phyloP scores from a whole-genome alignment of 306 rosid species.

The Pueraria montana region DNA sequence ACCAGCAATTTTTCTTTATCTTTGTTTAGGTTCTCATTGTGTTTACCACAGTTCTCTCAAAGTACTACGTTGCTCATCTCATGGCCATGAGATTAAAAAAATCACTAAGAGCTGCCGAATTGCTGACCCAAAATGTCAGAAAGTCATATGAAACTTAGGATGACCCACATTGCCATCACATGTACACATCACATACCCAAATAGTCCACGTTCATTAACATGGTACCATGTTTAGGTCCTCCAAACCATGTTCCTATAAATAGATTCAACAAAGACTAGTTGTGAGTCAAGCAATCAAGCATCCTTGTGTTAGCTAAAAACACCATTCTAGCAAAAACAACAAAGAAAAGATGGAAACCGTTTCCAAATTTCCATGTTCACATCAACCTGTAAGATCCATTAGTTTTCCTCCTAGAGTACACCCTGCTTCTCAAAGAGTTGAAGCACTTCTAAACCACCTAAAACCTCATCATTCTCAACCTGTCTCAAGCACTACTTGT shows the following conservation, averaged over 20 bases:
- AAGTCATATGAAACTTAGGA: slow-evolving; percentile 48
- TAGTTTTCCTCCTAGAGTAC: slow-evolving; percentile 77
- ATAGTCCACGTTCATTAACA: slow-evolving; percentile 40
- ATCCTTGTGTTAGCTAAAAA: slow-evolving; percentile 29
- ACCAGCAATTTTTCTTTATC: slow-evolving; percentile 49
- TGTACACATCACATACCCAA: slow-evolving; percentile 44
- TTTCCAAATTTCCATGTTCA: slow-evolving; percentile 33
- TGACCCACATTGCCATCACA: slow-evolving; percentile 61
- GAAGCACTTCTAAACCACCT: slow-evolving; percentile 64
- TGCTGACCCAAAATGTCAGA: slow-evolving; percentile 52
- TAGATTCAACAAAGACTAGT: slow-evolving; percentile 41
- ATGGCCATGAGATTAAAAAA: slow-evolving; percentile 51
- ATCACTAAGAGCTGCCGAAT: slow-evolving; percentile 31
- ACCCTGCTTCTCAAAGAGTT: slow-evolving; percentile 61
- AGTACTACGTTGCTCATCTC: slow-evolving; percentile 35
- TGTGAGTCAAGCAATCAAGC: slow-evolving; percentile 52
- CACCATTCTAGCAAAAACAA: slow-evolving; percentile 22
- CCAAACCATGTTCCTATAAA: slow-evolving; percentile 51
- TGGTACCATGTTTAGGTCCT: slow-evolving; percentile 31
- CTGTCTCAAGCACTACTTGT: slow-evolving; percentile 34
- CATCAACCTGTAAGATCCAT: slow-evolving; percentile 78
- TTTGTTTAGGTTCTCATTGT: slow-evolving; percentile 35
- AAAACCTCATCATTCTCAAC: slow-evolving; percentile 48
- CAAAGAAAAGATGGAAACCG: slow-evolving; percentile 51
- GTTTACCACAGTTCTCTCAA: slow-evolving; percentile 38